phyloP scores from a whole-genome alignment of 192 early-diverging fungal genomes.

The Backusella luteola region DNA sequence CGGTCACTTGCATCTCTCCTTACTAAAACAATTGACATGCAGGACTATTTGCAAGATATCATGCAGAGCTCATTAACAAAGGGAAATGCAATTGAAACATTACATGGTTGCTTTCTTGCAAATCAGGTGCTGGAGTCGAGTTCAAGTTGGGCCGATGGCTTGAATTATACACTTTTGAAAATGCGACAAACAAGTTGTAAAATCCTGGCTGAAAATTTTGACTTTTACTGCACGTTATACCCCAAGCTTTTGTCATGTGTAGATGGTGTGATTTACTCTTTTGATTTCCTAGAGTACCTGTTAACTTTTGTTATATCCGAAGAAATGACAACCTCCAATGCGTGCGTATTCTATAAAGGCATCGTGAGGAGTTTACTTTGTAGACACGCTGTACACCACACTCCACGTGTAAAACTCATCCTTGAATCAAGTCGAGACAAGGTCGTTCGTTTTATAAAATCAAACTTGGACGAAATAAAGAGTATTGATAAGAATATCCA shows the following conservation, averaged over 20 bases:
- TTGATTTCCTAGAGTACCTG: conserved; percentile 32
- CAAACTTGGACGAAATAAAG: conserved; percentile 1
- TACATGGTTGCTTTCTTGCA: conserved; percentile 31
- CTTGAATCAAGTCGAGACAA: conserved; percentile 16
- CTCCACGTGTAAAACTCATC: background rate
- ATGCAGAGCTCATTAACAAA: conserved; percentile 11
- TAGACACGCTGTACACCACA: conserved; percentile 18
- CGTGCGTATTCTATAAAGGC: conserved; percentile 26
- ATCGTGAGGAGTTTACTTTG: conserved; percentile 24
- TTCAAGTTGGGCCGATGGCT: conserved; percentile 8
- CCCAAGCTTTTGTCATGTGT: conserved; percentile 33
- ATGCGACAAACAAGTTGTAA: conserved; percentile 11
- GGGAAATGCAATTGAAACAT: conserved; percentile 23
- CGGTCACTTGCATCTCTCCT: background rate
- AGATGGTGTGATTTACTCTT: conserved; percentile 32
- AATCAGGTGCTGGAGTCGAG: background rate
- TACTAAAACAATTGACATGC: background rate
- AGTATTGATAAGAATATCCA: conserved; percentile 8
- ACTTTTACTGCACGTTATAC: conserved; percentile 31
- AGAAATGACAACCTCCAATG: conserved; percentile 27
- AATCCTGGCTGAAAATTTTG: conserved; percentile 26
- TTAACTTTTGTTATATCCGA: conserved; percentile 15
- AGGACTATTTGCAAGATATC: conserved; percentile 2
- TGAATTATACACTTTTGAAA: background rate
- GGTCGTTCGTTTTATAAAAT: conserved; percentile 8